A percentile compares a stretch with the other conserved stretches of the same genome.
These are phyloP conservation scores for Magnusiomyces suaveolens DNA, from an alignment of 1,139 yeast species.

Conservation along the genomic window DNA sequence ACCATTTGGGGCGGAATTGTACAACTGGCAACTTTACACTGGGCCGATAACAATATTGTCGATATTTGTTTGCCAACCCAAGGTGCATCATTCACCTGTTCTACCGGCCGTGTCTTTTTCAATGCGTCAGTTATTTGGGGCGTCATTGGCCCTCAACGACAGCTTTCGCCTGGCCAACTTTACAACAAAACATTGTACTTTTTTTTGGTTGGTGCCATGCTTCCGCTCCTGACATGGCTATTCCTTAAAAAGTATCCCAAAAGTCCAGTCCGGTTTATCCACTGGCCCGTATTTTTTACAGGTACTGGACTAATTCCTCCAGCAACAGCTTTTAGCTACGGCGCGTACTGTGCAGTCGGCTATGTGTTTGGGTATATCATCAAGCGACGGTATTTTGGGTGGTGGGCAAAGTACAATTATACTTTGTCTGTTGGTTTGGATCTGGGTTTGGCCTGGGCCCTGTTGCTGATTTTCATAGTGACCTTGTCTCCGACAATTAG, in stretches of 20 bases:
- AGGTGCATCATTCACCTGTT: constrained; percentile 41
- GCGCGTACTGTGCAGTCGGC: constrained; percentile 42
- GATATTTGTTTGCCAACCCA: constrained; percentile 43
- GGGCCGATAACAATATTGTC: constrained; percentile 38
- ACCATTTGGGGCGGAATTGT: constrained; percentile 32
- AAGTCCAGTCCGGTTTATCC: constrained; percentile 37
- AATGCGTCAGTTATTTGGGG: constrained; percentile 59
- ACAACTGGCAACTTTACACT: constrained; percentile 37
- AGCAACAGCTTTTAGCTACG: constrained; percentile 44
- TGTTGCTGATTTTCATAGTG: constrained; percentile 41
- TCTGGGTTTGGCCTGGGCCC: constrained; percentile 47
- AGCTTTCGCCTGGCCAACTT: constrained; percentile 33
- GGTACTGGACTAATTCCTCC: constrained; percentile 46
- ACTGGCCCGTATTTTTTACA: constrained; percentile 45
- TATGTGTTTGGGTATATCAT: constrained; percentile 44
- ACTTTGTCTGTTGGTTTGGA: constrained; percentile 50
- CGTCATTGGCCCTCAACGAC: constrained; percentile 48
- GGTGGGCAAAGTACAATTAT: constrained; percentile 62
- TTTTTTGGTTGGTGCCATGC: constrained; percentile 39
- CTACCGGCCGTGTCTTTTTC: constrained; percentile 41
- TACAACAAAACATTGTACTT: constrained; percentile 38
- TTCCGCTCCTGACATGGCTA: constrained; percentile 41
- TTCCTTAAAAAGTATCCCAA: constrained; percentile 42
- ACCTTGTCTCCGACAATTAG: constrained; percentile 32
- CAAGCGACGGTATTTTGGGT: constrained; percentile 42